These are phyloP conservation scores for Trichosporon sp. DNA, from an alignment of 1,284 basidiomycete species.

Conservation along the genomic window DNA sequence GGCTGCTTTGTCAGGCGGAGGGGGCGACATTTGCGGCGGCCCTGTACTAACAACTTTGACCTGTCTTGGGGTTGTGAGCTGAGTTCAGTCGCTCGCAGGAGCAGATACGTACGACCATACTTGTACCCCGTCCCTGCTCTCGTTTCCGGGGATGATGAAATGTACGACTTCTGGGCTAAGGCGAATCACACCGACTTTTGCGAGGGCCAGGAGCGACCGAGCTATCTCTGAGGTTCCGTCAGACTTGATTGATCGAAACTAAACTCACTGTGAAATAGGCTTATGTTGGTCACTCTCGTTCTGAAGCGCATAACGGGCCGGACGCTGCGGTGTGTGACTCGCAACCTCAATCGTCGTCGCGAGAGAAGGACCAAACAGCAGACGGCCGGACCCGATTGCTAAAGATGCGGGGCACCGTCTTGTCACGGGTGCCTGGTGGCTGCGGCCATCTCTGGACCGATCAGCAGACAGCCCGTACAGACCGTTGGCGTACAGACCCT, in stretches of 20 bases:
- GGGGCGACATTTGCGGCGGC: too few species aligned
- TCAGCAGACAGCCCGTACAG: too few species aligned
- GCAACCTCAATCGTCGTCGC: too few species aligned
- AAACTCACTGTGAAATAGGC: slow-evolving; percentile 56
- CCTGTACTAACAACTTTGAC: slow-evolving; percentile 45
- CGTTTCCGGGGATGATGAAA: slow-evolving; percentile 65
- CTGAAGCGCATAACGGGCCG: slow-evolving; percentile 58
- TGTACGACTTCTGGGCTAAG: slow-evolving; percentile 70
- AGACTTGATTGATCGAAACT: not conserved
- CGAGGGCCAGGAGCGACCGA: slow-evolving; percentile 71
- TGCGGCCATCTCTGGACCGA: too few species aligned
- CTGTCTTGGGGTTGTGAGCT: too few species aligned
- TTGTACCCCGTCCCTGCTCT: slow-evolving; percentile 78
- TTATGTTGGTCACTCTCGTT: slow-evolving; percentile 58
- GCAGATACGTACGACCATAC: slow-evolving; percentile 92
- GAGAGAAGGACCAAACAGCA: too few species aligned
- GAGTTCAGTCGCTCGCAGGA: too few species aligned
- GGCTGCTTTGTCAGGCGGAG: slow-evolving; percentile 40
- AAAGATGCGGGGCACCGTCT: too few species aligned
- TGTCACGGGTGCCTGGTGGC: too few species aligned
- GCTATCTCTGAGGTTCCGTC: slow-evolving; percentile 58
- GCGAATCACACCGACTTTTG: slow-evolving; percentile 74
- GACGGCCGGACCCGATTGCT: too few species aligned
- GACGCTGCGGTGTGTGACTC: too few species aligned
- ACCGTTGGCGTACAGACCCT: too few species aligned